Evolutionary conservation across 163 green algal genomes (phyloP).

Genomic region (Scenedesmus sp.): DNA sequence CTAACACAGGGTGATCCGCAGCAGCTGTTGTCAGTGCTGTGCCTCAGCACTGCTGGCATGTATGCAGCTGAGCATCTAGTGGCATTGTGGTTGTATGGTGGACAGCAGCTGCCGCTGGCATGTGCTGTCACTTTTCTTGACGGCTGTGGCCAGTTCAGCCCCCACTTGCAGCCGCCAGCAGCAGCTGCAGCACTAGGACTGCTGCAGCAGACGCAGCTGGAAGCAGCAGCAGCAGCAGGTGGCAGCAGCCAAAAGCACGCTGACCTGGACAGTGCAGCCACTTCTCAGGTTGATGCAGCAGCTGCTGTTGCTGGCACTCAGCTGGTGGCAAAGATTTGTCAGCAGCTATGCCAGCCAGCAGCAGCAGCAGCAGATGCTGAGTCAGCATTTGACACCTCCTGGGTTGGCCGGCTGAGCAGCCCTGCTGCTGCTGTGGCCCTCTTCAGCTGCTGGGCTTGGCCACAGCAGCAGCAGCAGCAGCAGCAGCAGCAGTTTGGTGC

Average conservation of each 20-base stretch:
- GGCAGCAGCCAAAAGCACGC: no score
- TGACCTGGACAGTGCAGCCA: no score
- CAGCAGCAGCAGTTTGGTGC: neutral
- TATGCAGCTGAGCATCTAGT: neutral
- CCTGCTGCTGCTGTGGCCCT: conserved; percentile 1
- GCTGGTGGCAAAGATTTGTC: neutral
- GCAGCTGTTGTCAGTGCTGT: neutral
- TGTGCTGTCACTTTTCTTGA: neutral
- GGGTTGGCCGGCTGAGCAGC: neutral
- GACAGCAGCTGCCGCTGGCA: neutral
- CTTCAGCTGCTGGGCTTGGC: conserved; percentile 14
- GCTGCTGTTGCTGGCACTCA: neutral
- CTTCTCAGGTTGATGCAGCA: neutral
- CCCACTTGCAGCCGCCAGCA: neutral
- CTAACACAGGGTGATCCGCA: neutral
- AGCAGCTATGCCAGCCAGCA: neutral
- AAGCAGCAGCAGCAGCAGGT: neutral
- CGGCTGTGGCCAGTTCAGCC: neutral
- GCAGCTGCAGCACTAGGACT: neutral
- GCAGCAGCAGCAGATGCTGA: neutral
- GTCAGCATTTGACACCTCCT: neutral
- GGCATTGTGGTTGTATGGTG: neutral
- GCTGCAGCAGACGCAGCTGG: neutral
- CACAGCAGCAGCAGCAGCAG: neutral
- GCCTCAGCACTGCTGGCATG: neutral